Conservation (phyloP, 2,329 filamentous ascomycete genomes). For the Hymenoscyphus occultus region DNA sequence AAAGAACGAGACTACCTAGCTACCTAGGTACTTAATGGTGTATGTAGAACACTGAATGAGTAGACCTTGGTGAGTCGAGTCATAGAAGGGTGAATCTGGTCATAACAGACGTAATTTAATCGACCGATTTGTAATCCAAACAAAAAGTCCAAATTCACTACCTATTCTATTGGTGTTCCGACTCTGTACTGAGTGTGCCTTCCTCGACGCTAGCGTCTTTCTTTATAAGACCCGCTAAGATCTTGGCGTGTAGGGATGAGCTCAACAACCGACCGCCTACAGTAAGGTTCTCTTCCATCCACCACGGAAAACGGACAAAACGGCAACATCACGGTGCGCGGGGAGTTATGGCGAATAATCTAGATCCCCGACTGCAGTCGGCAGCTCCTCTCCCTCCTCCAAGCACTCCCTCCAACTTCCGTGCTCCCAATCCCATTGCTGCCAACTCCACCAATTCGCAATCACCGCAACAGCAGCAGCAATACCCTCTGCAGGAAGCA, state of each 20-base stretch:
- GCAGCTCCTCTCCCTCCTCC: conserved; percentile 8
- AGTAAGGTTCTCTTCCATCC: not conserved
- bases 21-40: too few relatives aligned
- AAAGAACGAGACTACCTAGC: too few relatives aligned
- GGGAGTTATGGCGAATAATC: not conserved
- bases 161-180: too few relatives aligned
- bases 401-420: conserved; percentile 2
- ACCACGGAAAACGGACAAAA: not conserved
- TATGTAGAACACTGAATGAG: too few relatives aligned
- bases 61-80: too few relatives aligned
- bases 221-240: not conserved
- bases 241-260: not conserved
- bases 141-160: too few relatives aligned
- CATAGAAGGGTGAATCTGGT: too few relatives aligned
- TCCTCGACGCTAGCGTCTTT: not conserved
- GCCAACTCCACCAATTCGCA: conserved; percentile 13
- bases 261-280: not conserved
- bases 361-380: conserved; percentile 4
- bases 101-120: too few relatives aligned
- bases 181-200: too few relatives aligned
- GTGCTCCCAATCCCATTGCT: conserved; percentile 14
- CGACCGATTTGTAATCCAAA: too few relatives aligned
- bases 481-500: conserved; percentile 16
- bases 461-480: conserved; percentile 9
- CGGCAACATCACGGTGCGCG: conserved; percentile 3